Base-by-base conservation (phyloP, 163 green algal genomes). In the Coccomyxa subellipsoidea region DNA sequence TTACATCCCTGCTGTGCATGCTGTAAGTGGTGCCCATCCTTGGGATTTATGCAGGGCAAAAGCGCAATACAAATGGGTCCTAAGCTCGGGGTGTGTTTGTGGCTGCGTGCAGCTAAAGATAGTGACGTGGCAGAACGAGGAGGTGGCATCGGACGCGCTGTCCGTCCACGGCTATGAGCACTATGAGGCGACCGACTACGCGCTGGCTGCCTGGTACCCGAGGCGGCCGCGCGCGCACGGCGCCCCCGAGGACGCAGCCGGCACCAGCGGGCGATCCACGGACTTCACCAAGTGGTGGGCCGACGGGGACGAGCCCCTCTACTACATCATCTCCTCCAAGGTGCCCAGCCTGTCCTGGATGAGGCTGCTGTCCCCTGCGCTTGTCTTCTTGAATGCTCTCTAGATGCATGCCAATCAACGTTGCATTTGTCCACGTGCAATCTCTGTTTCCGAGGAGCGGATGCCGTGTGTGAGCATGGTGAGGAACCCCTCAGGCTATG, bases 291-390 rank as follows among this genome's bases (percentile, higher is more conserved):
- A 88, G 80, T 92, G 88, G 91, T 82, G 78, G 78, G 77, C 78
- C 54, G 87, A 92, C 32, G 92, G 91, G 7, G 87, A 95, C 39
- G 92, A 96, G 81, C 91, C 93, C 2, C 77, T 89, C 34, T 95
- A 93, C 85, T 93, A 93, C 39, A 73, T 96, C 6, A 80, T 93
- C 21, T 88, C 86, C 29, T 86, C 91, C 8, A 85, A 87, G 88
- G 90, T 89, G 36, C 76, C 73, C 39, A 18, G n/a, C 21, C 71
- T 12, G 25, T 39, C 69, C 18, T 76, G n/a, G 69, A 10, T n/a
- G n/a, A n/a, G n/a, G n/a, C n/a, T n/a, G n/a, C n/a, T n/a, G n/a
- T n/a, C n/a, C n/a, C n/a, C n/a, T n/a, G n/a, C n/a, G n/a, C n/a
- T n/a, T n/a, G n/a, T n/a, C n/a, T n/a, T n/a, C n/a, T n/a, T n/a